Percentiles rank a stretch among this genome's conserved stretches.
Conservation (phyloP, 495 filamentous ascomycete genomes). For the Annulohypoxylon moriforme region DNA sequence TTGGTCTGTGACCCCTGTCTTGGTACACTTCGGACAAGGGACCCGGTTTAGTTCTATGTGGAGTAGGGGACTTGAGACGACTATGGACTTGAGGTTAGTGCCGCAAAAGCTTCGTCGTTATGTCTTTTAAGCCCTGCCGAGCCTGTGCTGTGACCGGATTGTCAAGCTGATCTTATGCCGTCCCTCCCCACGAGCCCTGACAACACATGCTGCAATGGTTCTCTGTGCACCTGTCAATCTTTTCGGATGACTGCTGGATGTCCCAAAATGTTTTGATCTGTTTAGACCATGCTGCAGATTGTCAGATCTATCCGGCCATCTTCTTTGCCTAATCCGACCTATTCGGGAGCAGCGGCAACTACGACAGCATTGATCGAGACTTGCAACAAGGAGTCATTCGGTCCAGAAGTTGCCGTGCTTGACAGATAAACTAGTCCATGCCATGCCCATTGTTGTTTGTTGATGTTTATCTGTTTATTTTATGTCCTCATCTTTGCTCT, state of each 20-base stretch:
- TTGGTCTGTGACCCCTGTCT: slow-evolving; percentile 50
- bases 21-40: slow-evolving; percentile 50
- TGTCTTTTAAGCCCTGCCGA: slow-evolving; percentile 50
- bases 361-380: slow-evolving; percentile 39
- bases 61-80: slow-evolving; percentile 60
- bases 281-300: slow-evolving; percentile 45
- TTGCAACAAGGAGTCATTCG: slow-evolving; percentile 48
- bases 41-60: slow-evolving; percentile 45
- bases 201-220: slow-evolving; percentile 38
- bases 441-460: slow-evolving; percentile 28
- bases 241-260: slow-evolving; percentile 44
- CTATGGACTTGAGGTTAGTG: slow-evolving; percentile 54
- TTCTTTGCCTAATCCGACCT: slow-evolving; percentile 28
- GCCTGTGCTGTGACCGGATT: slow-evolving; percentile 62
- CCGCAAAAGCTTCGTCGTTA: slow-evolving; percentile 49
- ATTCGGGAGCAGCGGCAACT: slow-evolving; percentile 35
- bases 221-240: slow-evolving; percentile 40
- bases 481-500: slow-evolving; percentile 4
- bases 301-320: slow-evolving; percentile 37
- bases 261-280: slow-evolving; percentile 46
- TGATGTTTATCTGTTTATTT: slow-evolving; percentile 34
- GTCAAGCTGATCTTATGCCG: slow-evolving; percentile 62
- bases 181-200: slow-evolving; percentile 49
- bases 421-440: slow-evolving; percentile 6
- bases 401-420: slow-evolving; percentile 45